Evolutionary conservation across 2,329 filamentous ascomycete species (phyloP).

Genomic region (Fusarium continuum): DNA sequence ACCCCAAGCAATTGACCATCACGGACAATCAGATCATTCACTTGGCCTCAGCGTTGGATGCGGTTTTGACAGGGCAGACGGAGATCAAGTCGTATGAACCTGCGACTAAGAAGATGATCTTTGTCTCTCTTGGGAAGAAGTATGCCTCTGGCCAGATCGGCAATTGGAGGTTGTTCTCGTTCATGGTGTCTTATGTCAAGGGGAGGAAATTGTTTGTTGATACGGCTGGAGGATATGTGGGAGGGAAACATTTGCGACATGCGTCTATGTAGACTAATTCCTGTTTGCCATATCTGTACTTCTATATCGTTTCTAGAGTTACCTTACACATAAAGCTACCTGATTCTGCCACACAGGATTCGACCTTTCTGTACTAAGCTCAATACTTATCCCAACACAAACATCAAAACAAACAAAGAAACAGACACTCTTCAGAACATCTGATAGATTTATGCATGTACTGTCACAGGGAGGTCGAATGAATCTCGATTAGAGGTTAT

Average conservation of each 20-base stretch:
- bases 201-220: constrained; percentile 48
- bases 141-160: constrained; percentile 47
- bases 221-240: constrained; percentile 44
- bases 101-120: constrained; percentile 42
- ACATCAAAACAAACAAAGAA: neutral
- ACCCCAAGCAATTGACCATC: constrained; percentile 50
- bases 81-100: constrained; percentile 31
- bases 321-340: neutral
- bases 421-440: neutral
- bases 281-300: neutral
- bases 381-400: neutral
- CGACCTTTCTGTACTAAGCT: no score
- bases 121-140: constrained; percentile 43
- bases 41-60: constrained; percentile 46
- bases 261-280: constrained; percentile 37
- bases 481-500: neutral
- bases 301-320: neutral
- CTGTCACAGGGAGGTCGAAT: neutral
- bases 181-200: constrained; percentile 48
- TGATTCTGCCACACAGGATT: neutral
- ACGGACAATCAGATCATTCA: constrained; percentile 48
- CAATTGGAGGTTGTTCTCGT: constrained; percentile 46
- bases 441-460: neutral
- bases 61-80: constrained; percentile 30
- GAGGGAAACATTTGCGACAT: constrained; percentile 43